phyloP scores from a whole-genome alignment of 2,329 filamentous ascomycete genomes.

The Fusarium brachygibbosum region DNA sequence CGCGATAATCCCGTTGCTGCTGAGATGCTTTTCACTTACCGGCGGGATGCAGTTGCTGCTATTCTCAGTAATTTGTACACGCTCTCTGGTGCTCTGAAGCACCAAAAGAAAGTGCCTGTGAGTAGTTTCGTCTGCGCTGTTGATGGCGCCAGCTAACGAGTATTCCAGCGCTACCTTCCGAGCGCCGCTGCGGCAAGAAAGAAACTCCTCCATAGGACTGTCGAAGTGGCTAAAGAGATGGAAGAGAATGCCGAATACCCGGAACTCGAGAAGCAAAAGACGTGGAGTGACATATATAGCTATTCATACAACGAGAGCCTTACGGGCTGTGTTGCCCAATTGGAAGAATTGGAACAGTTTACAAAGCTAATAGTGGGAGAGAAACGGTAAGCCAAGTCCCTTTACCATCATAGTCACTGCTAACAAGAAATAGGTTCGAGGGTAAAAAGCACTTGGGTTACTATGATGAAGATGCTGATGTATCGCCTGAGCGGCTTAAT shows the following conservation, averaged over 20 bases:
- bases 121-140: conserved; percentile 25
- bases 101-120: conserved; percentile 64
- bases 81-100: conserved; percentile 67
- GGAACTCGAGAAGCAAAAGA: conserved; percentile 55
- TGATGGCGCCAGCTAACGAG: conserved; percentile 5
- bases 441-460: conserved; percentile 47
- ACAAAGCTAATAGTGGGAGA: conserved; percentile 71
- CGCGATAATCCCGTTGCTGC: conserved; percentile 64
- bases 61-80: conserved; percentile 71
- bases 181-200: conserved; percentile 67
- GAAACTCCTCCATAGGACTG: conserved; percentile 64
- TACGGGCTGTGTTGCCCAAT: conserved; percentile 67
- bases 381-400: conserved; percentile 55
- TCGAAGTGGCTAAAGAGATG: conserved; percentile 59
- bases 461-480: conserved; percentile 40
- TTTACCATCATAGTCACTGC: not conserved
- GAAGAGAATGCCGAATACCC: conserved; percentile 35
- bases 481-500: conserved; percentile 34
- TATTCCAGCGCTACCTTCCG: conserved; percentile 64
- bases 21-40: conserved; percentile 62
- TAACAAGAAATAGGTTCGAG: conserved; percentile 52
- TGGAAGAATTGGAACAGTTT: conserved; percentile 67
- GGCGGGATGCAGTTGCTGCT: conserved; percentile 69
- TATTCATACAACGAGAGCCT: conserved; percentile 67
- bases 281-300: conserved; percentile 70